Base-by-base conservation (phyloP, 192 early-diverging fungal genomes). In the Coemansia sp. region DNA sequence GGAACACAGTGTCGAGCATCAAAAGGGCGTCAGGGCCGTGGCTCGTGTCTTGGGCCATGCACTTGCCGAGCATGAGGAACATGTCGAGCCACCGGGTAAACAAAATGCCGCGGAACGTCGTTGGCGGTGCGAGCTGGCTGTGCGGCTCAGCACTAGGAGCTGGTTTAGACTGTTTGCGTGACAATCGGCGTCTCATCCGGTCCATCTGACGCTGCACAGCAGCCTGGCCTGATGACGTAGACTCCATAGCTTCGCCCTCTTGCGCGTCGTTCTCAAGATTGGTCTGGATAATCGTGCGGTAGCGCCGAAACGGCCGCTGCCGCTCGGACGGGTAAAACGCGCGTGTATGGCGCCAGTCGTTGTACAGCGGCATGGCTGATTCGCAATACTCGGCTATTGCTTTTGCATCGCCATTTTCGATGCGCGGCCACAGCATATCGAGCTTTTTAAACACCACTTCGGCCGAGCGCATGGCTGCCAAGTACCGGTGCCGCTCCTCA, bases 21-120 rank as follows among this genome's bases (percentile, higher is more conserved):
- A 62, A 49, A 10, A 70, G 15, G 5, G 83, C 78, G 21, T 61
- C 69, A 11, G 49, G 50, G 43, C 59, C 35, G n/a, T 39, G 9
- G 27, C 53, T 15, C 9, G 41, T n/a, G 41, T 45, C 59, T 2
- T 78, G 50, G 2, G 64, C 45, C 66, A 84, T 65, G 21, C 73
- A 75, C 29, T 74, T 65, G 7, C 49, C 68, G 50, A 78, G 82
- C 49, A 62, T 27, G n/a, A 82, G 65, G 23, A 84, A 82, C 67
- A 84, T 73, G 32, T 72, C 62, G 8, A 64, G 25, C 83, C 83
- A 84, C 19, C 62, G 58, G 19, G 53, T 62, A 39, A 84, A 84
- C 38, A 47, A 29, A 22, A 75, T 65, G 4, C 71, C 75, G 29
- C 75, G 83, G 57, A 82, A 82, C 48, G 75, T 72, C n/a, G 75